These are phyloP conservation scores for Wakefieldia striispora DNA, from an alignment of 768 basidiomycete genomes.

Conservation along the genomic window DNA sequence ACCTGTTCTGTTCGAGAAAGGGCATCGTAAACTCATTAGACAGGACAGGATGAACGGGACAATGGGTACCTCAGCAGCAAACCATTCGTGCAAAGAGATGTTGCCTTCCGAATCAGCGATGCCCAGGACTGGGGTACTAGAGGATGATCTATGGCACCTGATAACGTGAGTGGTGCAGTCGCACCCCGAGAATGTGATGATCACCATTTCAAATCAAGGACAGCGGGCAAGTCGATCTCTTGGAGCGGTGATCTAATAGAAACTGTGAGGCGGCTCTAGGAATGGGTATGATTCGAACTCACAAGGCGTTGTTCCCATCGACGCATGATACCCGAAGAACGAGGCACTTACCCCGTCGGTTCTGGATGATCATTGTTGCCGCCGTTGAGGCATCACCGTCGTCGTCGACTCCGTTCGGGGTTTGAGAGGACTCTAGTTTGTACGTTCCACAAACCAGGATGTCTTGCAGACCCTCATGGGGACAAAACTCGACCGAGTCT, in stretches of 20 bases:
- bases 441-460: slow-evolving; percentile 92
- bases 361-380: slow-evolving; percentile 28
- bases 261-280: not conserved
- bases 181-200: not conserved
- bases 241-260: slow-evolving; percentile 56
- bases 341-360: slow-evolving; percentile 69
- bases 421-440: slow-evolving; percentile 52
- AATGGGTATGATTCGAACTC: slow-evolving; percentile 12
- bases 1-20: slow-evolving; percentile 33
- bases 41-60: not conserved
- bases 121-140: slow-evolving; percentile 51
- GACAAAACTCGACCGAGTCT: slow-evolving; percentile 91
- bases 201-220: slow-evolving; percentile 96
- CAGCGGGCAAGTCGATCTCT: slow-evolving; percentile 69
- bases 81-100: slow-evolving; percentile 62
- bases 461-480: slow-evolving; percentile 52
- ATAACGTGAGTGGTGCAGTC: slow-evolving; percentile 2
- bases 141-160: slow-evolving; percentile 58
- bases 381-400: not conserved
- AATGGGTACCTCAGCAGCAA: slow-evolving; percentile 42
- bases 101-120: slow-evolving; percentile 86
- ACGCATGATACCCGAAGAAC: slow-evolving; percentile 50
- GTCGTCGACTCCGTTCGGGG: not conserved
- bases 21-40: not conserved
- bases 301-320: slow-evolving; percentile 35